Percentiles rank a stretch among this genome's conserved stretches.
These are phyloP conservation scores for Populus davidiana DNA, from an alignment of 345 rosid genomes.

Conservation along the genomic window DNA sequence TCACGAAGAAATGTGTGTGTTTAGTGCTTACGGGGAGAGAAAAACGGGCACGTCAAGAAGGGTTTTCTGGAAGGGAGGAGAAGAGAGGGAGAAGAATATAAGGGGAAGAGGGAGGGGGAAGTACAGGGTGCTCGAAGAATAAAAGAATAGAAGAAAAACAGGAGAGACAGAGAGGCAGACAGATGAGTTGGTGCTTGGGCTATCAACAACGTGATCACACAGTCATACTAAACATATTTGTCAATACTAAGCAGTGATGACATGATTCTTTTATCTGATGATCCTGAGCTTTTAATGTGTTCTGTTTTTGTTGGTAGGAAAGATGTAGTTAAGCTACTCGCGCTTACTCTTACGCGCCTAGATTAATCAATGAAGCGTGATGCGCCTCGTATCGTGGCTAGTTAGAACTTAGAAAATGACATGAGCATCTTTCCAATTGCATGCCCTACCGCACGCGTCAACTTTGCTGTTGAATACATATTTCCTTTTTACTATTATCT, in stretches of 20 bases:
- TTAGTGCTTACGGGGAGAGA: background rate
- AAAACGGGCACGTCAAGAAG: slow-evolving; percentile 1
- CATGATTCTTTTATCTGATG: background rate
- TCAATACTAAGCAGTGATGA: too few species aligned
- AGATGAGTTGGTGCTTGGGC: slow-evolving; percentile 30
- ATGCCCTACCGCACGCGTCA: background rate
- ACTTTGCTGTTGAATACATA: background rate
- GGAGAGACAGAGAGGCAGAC: slow-evolving; percentile 58
- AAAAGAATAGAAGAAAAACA: slow-evolving; percentile 29
- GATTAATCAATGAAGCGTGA: background rate
- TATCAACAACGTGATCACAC: slow-evolving; percentile 45
- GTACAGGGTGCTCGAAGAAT: slow-evolving; percentile 13
- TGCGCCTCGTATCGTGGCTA: background rate
- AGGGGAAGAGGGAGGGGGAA: slow-evolving; percentile 10
- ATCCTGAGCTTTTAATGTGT: background rate
- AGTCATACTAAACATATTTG: slow-evolving; percentile 13
- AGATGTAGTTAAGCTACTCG: background rate
- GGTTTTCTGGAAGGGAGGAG: background rate
- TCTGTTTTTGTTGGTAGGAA: background rate
- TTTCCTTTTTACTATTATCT: background rate
- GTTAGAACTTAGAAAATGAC: background rate
- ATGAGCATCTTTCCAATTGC: background rate
- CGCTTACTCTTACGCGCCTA: background rate
- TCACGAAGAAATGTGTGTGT: background rate
- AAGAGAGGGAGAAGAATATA: slow-evolving; percentile 21